phyloP scores from a whole-genome alignment of 148 eudicot genomes.

The Chenopodium quinoa region DNA sequence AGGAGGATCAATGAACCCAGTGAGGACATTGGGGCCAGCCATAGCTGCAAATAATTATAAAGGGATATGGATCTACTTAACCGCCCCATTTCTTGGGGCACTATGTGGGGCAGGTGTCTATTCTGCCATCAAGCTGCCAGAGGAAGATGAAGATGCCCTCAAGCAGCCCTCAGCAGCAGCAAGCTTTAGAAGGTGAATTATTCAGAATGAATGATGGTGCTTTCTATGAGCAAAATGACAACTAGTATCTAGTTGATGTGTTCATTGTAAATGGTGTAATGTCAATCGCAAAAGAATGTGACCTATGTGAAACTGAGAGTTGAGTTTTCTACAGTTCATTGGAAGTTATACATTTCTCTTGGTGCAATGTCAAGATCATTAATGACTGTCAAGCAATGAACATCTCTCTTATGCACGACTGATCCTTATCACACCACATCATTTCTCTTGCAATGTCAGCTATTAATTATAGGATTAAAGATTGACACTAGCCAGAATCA shows the following conservation, averaged over 20 bases:
- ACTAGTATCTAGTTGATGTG: conserved; percentile 8
- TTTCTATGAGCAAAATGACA: conserved; percentile 8
- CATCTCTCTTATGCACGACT: not conserved
- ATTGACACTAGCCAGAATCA: no score
- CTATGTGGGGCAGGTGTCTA: conserved; percentile 87
- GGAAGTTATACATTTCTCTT: conserved; percentile 14
- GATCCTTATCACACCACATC: not conserved
- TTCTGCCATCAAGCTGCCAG: conserved; percentile 76
- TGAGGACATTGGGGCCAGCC: conserved; percentile 92
- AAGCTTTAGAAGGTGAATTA: conserved; percentile 54
- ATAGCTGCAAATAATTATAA: conserved; percentile 76
- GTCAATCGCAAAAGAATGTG: conserved; percentile 6
- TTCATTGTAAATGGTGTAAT: conserved; percentile 21
- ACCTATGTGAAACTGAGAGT: conserved; percentile 3
- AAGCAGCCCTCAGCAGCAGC: conserved; percentile 46
- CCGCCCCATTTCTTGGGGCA: conserved; percentile 85
- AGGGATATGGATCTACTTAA: conserved; percentile 82
- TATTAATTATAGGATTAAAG: no score
- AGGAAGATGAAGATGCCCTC: conserved; percentile 39
- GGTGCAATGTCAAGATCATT: conserved; percentile 6
- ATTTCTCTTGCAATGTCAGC: no score
- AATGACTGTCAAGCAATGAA: not conserved
- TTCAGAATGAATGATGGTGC: not conserved
- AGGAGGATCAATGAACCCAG: conserved; percentile 99
- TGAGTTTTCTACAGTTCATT: conserved; percentile 17